These are phyloP conservation scores for Talaromyces trachyspermus DNA, from an alignment of 495 filamentous ascomycete genomes.

Conservation along the genomic window DNA sequence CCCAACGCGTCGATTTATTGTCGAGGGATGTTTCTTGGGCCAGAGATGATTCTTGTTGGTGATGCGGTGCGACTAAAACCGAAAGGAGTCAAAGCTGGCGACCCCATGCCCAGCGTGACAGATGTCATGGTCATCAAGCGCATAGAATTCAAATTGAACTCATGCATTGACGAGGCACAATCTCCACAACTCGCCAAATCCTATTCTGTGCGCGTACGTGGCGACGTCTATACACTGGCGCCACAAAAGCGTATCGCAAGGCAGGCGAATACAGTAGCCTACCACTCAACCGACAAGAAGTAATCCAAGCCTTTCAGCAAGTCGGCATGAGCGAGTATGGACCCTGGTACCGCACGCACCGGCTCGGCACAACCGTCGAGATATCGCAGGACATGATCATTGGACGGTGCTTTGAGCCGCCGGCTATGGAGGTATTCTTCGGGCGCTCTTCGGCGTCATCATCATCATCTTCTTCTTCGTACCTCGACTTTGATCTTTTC, in stretches of 20 bases:
- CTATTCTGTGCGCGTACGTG: conserved; percentile 34
- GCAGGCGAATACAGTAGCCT: conserved; percentile 14
- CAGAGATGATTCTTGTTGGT: conserved; percentile 44
- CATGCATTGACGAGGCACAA: conserved; percentile 38
- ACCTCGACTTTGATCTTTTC: conserved; percentile 27
- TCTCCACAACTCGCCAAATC: conserved; percentile 34
- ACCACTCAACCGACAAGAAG: conserved; percentile 24
- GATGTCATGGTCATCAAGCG: conserved; percentile 47
- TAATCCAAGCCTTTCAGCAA: conserved; percentile 28
- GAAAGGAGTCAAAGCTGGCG: conserved; percentile 13
- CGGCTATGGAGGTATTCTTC: conserved; percentile 40
- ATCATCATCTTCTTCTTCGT: too few species aligned
- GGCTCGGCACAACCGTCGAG: conserved; percentile 25
- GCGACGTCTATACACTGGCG: conserved; percentile 42
- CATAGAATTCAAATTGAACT: conserved; percentile 39
- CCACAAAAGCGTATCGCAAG: conserved; percentile 19
- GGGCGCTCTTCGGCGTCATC: conserved; percentile 15
- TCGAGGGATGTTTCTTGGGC: conserved; percentile 48
- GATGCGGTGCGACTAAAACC: conserved; percentile 48
- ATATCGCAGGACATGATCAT: conserved; percentile 44
- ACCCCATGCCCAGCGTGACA: conserved; percentile 16
- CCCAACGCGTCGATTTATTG: conserved; percentile 44
- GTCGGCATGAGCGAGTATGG: conserved; percentile 36
- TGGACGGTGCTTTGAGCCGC: conserved; percentile 47
- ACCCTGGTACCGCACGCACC: conserved; percentile 41